phyloP scores from a whole-genome alignment of 208 protist species.

The Balamuthia mandrillaris region DNA sequence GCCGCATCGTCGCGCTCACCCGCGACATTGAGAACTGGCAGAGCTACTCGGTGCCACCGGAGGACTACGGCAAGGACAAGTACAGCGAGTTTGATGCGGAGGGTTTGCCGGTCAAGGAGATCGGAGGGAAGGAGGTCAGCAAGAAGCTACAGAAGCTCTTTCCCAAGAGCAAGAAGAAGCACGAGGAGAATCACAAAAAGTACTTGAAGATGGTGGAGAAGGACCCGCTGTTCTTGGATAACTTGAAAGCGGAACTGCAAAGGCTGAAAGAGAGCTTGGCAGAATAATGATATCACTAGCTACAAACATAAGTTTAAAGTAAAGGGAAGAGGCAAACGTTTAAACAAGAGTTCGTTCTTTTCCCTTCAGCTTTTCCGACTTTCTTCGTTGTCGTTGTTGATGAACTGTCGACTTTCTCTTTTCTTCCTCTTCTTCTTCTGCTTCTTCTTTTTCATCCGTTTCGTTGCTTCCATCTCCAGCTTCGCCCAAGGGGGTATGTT shows the following conservation, averaged over 20 bases:
- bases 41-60: neutral
- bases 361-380: neutral
- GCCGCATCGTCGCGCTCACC: conserved; percentile 27
- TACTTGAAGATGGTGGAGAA: neutral
- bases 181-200: conserved; percentile 59
- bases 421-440: neutral
- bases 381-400: neutral
- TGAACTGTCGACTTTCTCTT: too few relatives aligned
- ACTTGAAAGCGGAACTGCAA: neutral
- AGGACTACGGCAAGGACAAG: conserved; percentile 41
- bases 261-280: too few relatives aligned
- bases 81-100: conserved; percentile 52
- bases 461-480: neutral
- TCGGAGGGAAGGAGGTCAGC: conserved; percentile 48
- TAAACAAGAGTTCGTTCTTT: neutral
- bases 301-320: too few relatives aligned
- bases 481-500: too few relatives aligned
- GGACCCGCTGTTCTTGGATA: conserved; percentile 1
- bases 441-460: neutral
- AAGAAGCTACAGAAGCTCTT: conserved; percentile 61
- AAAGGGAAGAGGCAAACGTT: too few relatives aligned
- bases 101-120: conserved; percentile 68
- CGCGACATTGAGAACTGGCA: neutral
- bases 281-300: too few relatives aligned
- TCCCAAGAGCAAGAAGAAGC: conserved; percentile 42